Base-by-base conservation (phyloP, 2,329 filamentous ascomycete genomes). In the Calonectria pseudoturangicola region DNA sequence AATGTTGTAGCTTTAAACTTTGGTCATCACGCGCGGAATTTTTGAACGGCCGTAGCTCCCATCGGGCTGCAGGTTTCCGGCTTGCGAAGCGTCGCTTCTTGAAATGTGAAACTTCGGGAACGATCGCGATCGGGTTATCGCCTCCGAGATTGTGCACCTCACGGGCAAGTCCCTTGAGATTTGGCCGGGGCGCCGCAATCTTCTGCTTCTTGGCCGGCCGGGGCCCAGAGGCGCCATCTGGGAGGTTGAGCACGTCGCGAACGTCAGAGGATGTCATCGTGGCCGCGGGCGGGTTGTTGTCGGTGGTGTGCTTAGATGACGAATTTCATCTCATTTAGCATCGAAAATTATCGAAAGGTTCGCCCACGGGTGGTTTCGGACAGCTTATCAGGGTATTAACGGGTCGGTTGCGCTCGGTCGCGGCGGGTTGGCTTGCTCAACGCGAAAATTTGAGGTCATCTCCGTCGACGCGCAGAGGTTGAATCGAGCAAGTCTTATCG, bases 231-330 rank as follows among this genome's bases (percentile, higher is more conserved):
- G 85, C 79, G 73, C 87, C 85, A 39, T 92, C 92, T 63, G 93
- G 93, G 82, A 98, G 88, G 84, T 96, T 95, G 81, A 98, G 92
- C 82, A 98, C 94, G 83, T 98, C 95, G 86, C 94, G 95, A 79
- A 97, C 91, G 88, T 98, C 95, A 83, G 92, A 90, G 75, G 93
- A 93, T 73, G 93, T 89, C 92, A 94, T 94, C 75, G 80, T 87
- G 80, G 54, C 21, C 33, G 54, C 54, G 15, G 36, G 76, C 75
- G 70, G 77, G 71, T 72, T 75, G 68, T 65, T 72, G 72, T 72
- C 30, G 73, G 41, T 21, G 66, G 28, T 25, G 45, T 51, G 63
- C 64, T 68, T 73, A 78, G 51, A 60, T 36, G 60, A 58, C 60
- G 50, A 48, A 2, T 74, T 79, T 76, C 79, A 79, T 80, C 77